Evolutionary conservation across 2,329 filamentous ascomycete species (phyloP), one percentile per base, ranked within the genome.

Genomic region (Penicillium sp.): DNA sequence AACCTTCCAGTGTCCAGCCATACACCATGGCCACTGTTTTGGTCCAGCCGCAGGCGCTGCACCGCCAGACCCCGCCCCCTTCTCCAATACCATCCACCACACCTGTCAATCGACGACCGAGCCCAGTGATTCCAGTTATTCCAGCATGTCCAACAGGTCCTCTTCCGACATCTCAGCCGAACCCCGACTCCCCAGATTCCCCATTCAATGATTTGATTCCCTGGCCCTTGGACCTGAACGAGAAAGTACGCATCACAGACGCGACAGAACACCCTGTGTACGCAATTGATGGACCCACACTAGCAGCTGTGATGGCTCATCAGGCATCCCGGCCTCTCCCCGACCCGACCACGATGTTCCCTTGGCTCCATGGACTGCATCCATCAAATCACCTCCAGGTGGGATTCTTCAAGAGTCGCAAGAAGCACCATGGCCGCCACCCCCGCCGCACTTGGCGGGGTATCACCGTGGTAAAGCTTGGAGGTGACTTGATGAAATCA

Each of bases 311-410:
- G 1, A 66, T 97, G 29, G 83, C 95, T 56, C 82, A 91, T 62
- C 75, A 83, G 51, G 81, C 92, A 3, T 80, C 83, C 2, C 89
- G 95, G 63, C 86, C 90, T 1, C 77, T 97, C 19, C 92, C 93
- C 6, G 84, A 92, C 48, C 84, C 93, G 0, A 81, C 86, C n/a
- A 79, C 84, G 53, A 88, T 97, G 54, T 99, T 97, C 64, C 93
- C 93, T 2, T 99, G 93, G 93, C 77, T 96, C 19, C 93, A 99
- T 72, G 93, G 93, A 19, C 75, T 97, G 34, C 91, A 97, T 64
- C 85, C 88, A 0, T 82, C 87, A 53, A 99, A 99, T 64, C 84
- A 89, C 53, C 80, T 95, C 46, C 93, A 99, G 64, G 80, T 93
- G 53, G 82, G 87, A 6, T 97, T 96, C 75, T 97, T 99, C 68